Evolutionary conservation across 1,284 basidiomycete genomes (phyloP).

Genomic region (Cerrena zonata): DNA sequence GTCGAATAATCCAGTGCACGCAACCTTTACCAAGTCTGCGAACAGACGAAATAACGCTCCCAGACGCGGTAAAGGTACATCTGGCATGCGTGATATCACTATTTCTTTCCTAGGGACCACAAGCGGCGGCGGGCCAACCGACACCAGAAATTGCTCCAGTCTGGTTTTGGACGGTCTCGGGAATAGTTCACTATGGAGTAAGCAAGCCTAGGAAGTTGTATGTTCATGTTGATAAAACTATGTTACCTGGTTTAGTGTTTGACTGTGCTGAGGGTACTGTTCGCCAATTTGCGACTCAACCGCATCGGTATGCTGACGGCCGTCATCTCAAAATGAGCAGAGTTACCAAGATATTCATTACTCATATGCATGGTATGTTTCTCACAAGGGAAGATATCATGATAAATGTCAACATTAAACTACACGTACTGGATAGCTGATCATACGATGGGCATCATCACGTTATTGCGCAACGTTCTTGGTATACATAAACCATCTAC

Average conservation of each 20-base stretch:
- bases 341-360: constrained; percentile 76
- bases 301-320: constrained; percentile 18
- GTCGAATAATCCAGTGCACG: too few relatives aligned
- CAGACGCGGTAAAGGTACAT: too few relatives aligned
- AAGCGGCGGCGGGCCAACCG: constrained; percentile 66
- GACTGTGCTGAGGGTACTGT: constrained; percentile 85
- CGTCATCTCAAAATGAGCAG: constrained; percentile 43
- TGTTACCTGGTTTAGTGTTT: constrained; percentile 50
- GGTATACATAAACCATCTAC: constrained; percentile 31
- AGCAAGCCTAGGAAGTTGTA: constrained; percentile 16
- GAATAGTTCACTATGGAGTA: constrained; percentile 63
- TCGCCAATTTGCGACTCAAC: constrained; percentile 42
- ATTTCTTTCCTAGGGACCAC: constrained; percentile 70
- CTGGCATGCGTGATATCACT: constrained; percentile 21
- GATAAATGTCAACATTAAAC: too few relatives aligned
- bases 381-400: too few relatives aligned
- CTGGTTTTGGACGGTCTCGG: constrained; percentile 53
- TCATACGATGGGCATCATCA: constrained; percentile 76
- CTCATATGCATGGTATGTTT: constrained; percentile 76
- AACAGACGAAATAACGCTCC: too few relatives aligned
- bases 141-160: constrained; percentile 66
- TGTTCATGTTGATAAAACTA: not conserved
- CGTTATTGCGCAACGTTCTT: constrained; percentile 65
- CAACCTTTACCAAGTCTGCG: too few relatives aligned
- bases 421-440: constrained; percentile 68